A percentile compares a stretch with the other conserved stretches of the same genome.
These are phyloP conservation scores for Zymoseptoria crescenta DNA, from an alignment of 2,329 filamentous ascomycete species.

Conservation along the genomic window DNA sequence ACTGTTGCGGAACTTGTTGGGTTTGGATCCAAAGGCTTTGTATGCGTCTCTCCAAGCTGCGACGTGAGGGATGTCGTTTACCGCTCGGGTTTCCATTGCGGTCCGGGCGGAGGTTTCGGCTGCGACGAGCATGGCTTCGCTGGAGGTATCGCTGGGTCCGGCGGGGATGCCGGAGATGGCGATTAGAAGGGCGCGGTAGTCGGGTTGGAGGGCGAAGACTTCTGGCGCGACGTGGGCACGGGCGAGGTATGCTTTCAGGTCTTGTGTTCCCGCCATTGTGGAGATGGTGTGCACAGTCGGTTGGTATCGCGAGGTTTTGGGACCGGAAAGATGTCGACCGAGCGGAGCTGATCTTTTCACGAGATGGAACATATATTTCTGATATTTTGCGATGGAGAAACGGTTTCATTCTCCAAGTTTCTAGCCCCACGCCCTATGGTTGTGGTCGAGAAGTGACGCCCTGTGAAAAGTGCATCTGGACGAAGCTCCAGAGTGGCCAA, in stretches of 20 bases:
- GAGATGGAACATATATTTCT: neutral
- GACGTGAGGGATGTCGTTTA: slow-evolving; percentile 31
- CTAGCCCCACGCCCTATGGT: neutral
- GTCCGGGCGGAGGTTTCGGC: slow-evolving; percentile 20
- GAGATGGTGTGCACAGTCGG: neutral
- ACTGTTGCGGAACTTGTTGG: slow-evolving; percentile 32
- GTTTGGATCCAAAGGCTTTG: slow-evolving; percentile 35
- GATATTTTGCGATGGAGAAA: neutral
- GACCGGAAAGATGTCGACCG: too few species aligned
- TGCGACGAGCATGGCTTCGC: slow-evolving; percentile 26
- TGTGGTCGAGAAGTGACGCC: neutral
- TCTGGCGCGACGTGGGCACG: slow-evolving; percentile 13
- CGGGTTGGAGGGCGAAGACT: slow-evolving; percentile 31
- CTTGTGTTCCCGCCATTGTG: neutral
- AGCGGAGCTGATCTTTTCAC: neutral
- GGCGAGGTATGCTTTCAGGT: slow-evolving; percentile 10
- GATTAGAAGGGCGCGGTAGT: slow-evolving; percentile 33
- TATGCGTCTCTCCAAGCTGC: slow-evolving; percentile 34
- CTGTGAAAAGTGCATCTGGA: neutral
- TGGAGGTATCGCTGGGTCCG: slow-evolving; percentile 27
- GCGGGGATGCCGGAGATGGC: slow-evolving; percentile 26
- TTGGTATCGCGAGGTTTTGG: neutral
- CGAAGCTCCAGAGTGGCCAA: too few species aligned
- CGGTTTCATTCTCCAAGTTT: neutral
- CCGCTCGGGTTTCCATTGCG: slow-evolving; percentile 7